A percentile compares a stretch with the other conserved stretches of the same genome.
Evolutionary conservation across 345 rosid genomes (phyloP).

Genomic region (Turnera subulata): DNA sequence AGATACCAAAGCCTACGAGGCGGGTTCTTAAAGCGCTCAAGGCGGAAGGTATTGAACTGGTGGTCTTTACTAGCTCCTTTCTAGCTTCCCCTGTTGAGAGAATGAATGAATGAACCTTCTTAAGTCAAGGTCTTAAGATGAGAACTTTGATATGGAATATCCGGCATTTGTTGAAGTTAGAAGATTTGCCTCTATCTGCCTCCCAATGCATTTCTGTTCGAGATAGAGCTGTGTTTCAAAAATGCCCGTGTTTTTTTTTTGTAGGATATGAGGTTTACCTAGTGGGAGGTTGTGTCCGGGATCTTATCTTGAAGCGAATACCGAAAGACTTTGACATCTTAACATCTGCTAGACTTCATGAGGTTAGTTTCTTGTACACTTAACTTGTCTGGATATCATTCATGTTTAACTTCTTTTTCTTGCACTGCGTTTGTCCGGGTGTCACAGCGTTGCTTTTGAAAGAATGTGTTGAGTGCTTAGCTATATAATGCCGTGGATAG

Average conservation of each 20-base stretch:
- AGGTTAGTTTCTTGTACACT: constrained; percentile 42
- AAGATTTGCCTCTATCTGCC: neutral
- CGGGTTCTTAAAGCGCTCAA: constrained; percentile 54
- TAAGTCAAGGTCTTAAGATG: too few relatives aligned
- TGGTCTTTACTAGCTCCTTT: too few relatives aligned
- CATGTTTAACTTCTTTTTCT: neutral
- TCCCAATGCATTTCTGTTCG: neutral
- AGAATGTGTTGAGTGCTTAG: neutral
- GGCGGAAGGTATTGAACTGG: constrained; percentile 34
- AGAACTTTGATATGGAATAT: too few relatives aligned
- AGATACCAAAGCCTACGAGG: constrained; percentile 53
- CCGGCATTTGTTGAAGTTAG: too few relatives aligned
- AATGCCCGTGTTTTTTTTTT: neutral
- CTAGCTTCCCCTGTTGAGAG: too few relatives aligned
- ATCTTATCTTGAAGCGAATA: constrained; percentile 71
- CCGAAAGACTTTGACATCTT: constrained; percentile 90
- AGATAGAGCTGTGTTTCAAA: neutral
- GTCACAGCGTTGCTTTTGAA: neutral
- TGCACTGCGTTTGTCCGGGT: neutral
- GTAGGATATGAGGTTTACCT: constrained; percentile 84
- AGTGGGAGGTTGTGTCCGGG: constrained; percentile 97
- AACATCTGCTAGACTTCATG: constrained; percentile 82
- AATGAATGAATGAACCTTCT: too few relatives aligned
- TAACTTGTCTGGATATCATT: neutral
- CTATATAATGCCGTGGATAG: too few relatives aligned